These are phyloP conservation scores for Xylaria castorea DNA, from an alignment of 495 filamentous ascomycete genomes.

Conservation along the genomic window DNA sequence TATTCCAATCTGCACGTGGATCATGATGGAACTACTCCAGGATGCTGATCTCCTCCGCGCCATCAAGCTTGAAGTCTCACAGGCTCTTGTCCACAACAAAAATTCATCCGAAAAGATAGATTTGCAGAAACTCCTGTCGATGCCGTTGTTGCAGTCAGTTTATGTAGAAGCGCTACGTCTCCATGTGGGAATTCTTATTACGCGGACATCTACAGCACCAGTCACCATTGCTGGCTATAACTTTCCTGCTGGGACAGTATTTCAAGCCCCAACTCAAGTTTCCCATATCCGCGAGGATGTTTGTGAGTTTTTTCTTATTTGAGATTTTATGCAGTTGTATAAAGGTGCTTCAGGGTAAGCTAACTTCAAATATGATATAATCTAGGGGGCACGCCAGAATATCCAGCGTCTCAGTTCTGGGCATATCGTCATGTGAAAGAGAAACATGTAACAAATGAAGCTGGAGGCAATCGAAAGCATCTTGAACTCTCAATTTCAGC, in stretches of 20 bases:
- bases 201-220: constrained; percentile 29
- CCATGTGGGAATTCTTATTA: constrained; percentile 40
- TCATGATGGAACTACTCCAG: constrained; percentile 39
- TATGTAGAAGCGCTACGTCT: constrained; percentile 47
- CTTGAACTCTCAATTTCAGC: too few relatives aligned
- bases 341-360: too few relatives aligned
- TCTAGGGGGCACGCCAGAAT: constrained; percentile 30
- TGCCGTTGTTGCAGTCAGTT: constrained; percentile 43
- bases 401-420: constrained; percentile 45
- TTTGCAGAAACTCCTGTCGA: constrained; percentile 27
- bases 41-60: too few relatives aligned
- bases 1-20: constrained; percentile 41
- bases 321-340: too few relatives aligned
- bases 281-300: constrained; percentile 33
- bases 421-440: constrained; percentile 34
- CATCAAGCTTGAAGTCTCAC: constrained; percentile 28
- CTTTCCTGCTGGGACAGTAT: constrained; percentile 33
- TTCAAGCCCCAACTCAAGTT: constrained; percentile 37
- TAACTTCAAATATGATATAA: too few relatives aligned
- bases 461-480: too few relatives aligned
- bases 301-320: constrained; percentile 20
- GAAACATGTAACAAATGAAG: background rate
- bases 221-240: constrained; percentile 32
- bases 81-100: too few relatives aligned
- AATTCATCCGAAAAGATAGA: constrained; percentile 31